Evolutionary conservation across 2,329 filamentous ascomycete species (phyloP), one percentile per base, ranked within the genome.

Genomic region (Sclerotinia subarctica): DNA sequence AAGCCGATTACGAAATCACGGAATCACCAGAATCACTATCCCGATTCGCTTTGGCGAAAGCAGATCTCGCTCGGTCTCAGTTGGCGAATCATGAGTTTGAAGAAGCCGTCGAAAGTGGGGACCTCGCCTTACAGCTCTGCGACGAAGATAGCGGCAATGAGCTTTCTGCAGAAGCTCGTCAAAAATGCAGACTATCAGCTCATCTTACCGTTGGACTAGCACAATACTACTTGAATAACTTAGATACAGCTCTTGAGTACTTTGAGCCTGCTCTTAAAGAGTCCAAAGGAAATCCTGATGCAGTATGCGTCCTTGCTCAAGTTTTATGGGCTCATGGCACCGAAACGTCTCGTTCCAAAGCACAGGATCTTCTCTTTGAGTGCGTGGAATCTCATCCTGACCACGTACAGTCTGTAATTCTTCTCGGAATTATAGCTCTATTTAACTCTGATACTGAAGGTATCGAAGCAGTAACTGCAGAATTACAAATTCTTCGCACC

Each of bases 321-420:
- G 91, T 98, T 0, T 84, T 98, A 0, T 99, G 95, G 94, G 94
- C 94, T 0, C 93, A 92, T 72, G 93, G 92, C 11, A 88, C 88
- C 0, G 86, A 90, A 8, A 84, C 88, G 0, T 91, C 94, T 67
- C 87, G 90, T 58, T 87, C 89, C 62, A 88, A 91, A 70, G 94
- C 94, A 21, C 86, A 93, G 4, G 88, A 91, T 64, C 86, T 92
- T 71, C 84, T 99, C 0, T 94, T 97, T 74, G 88, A 89, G 19
- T 89, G 91, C 47, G 89, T 97, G 17, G 92, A 94, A 73, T 84
- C 82, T 63, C 81, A 90, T 62, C 87, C 92, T 0, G 86, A 88
- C 1, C 93, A 98, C 72, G 86, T 96, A 1, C 90, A 89, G 70
- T 90, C 93, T 0, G 87, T 96, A 1, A 85, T 93, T 0, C 84